phyloP scores from a whole-genome alignment of 164 flowering plant species.

The Vitis cinerea region DNA sequence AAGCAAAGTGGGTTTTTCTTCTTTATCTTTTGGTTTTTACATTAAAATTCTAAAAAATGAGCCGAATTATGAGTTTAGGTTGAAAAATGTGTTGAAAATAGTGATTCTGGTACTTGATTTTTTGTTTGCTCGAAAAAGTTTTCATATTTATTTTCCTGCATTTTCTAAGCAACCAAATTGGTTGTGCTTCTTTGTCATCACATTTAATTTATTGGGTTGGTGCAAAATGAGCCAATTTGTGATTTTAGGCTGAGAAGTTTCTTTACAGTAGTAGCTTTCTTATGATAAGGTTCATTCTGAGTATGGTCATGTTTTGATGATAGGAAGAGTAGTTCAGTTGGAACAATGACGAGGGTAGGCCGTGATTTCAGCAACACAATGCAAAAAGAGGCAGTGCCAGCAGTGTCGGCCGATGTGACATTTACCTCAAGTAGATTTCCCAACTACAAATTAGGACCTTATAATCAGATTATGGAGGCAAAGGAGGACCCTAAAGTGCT shows the following conservation, averaged over 20 bases:
- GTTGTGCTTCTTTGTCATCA: no score
- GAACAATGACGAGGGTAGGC: conserved; percentile 55
- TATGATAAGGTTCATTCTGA: not conserved
- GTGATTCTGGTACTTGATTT: no score
- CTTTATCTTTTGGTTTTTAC: no score
- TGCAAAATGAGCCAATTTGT: conserved; percentile 12
- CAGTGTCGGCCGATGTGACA: conserved; percentile 62
- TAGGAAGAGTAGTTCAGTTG: conserved; percentile 15
- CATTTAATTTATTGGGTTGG: conserved; percentile 1
- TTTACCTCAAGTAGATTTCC: conserved; percentile 63
- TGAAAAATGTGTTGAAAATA: no score
- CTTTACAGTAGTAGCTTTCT: not conserved
- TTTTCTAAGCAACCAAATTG: no score
- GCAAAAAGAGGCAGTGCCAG: conserved; percentile 43
- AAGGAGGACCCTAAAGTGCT: conserved; percentile 50
- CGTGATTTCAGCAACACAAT: conserved; percentile 46
- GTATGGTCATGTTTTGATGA: conserved; percentile 1
- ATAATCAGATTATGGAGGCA: conserved; percentile 56
- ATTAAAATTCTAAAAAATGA: no score
- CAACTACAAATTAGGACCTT: conserved; percentile 57
- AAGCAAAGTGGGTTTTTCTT: no score
- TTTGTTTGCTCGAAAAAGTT: no score
- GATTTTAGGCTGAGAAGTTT: not conserved
- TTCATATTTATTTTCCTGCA: no score
- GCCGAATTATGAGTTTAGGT: no score